Base-by-base conservation (phyloP, 805 yeast genomes). In the Barnettozyma siamensis region DNA sequence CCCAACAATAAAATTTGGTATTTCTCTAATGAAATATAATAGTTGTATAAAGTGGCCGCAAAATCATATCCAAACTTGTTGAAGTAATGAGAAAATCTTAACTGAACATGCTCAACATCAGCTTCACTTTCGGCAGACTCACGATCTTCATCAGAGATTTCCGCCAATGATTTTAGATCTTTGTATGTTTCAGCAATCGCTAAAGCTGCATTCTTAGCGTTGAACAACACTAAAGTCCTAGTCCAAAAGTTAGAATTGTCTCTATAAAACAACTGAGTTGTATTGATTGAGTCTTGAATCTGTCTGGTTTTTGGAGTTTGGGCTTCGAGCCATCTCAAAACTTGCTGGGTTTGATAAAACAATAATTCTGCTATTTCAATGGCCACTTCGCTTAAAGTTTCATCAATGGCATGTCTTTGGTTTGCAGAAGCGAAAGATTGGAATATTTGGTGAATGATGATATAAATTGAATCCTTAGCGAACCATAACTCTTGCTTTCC, bases 141-240 rank as follows among this genome's bases (percentile, higher is more conserved):
- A 49, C 75, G 64, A 39, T 66, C 69, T 30, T 66, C 66, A n/a
- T 71, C 76, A 7, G 76, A 58, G 8, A 76, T 63, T 29, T 63
- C 67, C 0, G 81, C 82, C 21, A 88, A 60, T 1, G 89, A 77
- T 27, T 74, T 65, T 51, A 81, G 70, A 55, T 88, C 95, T 15
- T 65, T 58, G 59, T 80, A 83, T 20, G 69, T 65, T 47, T 85
- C 94, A 0, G 88, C 76, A 23, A 88, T 68, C 7, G 63, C 62
- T 18, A 83, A 57, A 0, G 89, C 84, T 20, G 76, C 77, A 7
- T 67, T 64, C 30, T 70, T 67, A 36, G 74, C 64, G 7, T 72
- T 71, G 41, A 74, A 58, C n/a, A 66, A 55, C 11, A 81, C 69
- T 42, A 87, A 60, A 3, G 72, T 66, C 18, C 67, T 63, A 11